Evolutionary conservation across 331 rosid genomes (phyloP).

Genomic region (Malus hybrid): DNA sequence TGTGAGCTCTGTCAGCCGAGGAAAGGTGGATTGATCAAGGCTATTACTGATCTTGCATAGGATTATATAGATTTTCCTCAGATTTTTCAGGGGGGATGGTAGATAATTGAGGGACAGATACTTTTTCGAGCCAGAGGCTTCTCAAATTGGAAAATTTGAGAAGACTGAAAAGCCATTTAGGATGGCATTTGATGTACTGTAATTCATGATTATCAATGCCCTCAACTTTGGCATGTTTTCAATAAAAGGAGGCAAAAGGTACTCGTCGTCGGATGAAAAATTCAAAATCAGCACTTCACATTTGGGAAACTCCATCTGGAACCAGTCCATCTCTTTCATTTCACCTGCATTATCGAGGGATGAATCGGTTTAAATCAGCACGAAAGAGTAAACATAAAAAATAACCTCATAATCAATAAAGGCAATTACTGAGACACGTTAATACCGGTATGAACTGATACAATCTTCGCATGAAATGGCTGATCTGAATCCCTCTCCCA

Average conservation of each 20-base stretch:
- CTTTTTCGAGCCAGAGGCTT: constrained; percentile 90
- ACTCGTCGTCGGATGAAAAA: constrained; percentile 50
- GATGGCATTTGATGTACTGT: constrained; percentile 42
- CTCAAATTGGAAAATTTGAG: constrained; percentile 35
- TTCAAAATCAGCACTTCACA: constrained; percentile 73
- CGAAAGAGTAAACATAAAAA: background rate
- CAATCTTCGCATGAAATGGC: constrained; percentile 62
- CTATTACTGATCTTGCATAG: constrained; percentile 53
- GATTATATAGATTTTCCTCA: constrained; percentile 55
- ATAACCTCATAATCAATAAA: too few species aligned
- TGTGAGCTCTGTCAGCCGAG: constrained; percentile 61
- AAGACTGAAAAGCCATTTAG: constrained; percentile 46
- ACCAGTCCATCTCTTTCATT: constrained; percentile 81
- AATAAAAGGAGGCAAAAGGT: constrained; percentile 70
- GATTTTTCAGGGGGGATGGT: constrained; percentile 24
- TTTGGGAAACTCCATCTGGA: constrained; percentile 54
- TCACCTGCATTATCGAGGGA: constrained; percentile 41
- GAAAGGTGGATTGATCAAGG: constrained; percentile 47
- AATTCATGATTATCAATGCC: constrained; percentile 50
- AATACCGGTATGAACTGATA: constrained; percentile 83
- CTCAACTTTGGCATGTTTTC: constrained; percentile 68
- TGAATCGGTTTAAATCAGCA: background rate
- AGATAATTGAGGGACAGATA: constrained; percentile 46
- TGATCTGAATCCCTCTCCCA: constrained; percentile 52
- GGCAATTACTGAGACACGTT: too few species aligned